phyloP scores from a whole-genome alignment of 768 basidiomycete species.

The Lentinula edodes region DNA sequence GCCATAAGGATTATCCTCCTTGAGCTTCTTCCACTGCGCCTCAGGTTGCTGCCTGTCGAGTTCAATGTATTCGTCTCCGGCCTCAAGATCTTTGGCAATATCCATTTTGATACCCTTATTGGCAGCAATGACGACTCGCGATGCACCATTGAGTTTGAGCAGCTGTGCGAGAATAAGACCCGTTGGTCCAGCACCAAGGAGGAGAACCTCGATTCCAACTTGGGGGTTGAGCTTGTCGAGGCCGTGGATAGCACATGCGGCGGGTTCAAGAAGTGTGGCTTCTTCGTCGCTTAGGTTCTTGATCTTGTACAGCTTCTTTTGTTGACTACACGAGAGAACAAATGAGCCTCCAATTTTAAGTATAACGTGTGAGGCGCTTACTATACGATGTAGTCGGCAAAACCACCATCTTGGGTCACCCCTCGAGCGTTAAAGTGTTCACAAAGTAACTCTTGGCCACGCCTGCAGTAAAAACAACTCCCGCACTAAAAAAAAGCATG shows the following conservation, averaged over 20 bases:
- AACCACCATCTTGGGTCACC: constrained; percentile 78
- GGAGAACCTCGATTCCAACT: constrained; percentile 78
- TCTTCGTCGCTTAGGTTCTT: constrained; percentile 85
- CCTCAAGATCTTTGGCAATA: constrained; percentile 62
- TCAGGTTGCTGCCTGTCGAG: constrained; percentile 60
- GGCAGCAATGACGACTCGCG: constrained; percentile 62
- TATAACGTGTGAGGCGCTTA: constrained; percentile 28
- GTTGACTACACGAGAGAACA: constrained; percentile 32
- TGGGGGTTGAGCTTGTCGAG: constrained; percentile 82
- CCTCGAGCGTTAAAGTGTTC: constrained; percentile 81
- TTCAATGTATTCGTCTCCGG: constrained; percentile 71
- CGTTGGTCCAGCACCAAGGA: constrained; percentile 89
- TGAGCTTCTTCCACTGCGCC: constrained; percentile 64
- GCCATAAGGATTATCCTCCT: constrained; percentile 71
- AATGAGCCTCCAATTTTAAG: not conserved
- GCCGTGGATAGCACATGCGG: constrained; percentile 88
- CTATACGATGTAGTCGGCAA: constrained; percentile 87
- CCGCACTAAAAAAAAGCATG: constrained; percentile 49
- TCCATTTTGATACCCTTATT: constrained; percentile 79
- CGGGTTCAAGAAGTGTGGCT: constrained; percentile 83
- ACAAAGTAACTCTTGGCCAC: constrained; percentile 78
- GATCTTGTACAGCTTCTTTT: constrained; percentile 82
- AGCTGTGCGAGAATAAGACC: constrained; percentile 72
- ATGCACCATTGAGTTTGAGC: constrained; percentile 70
- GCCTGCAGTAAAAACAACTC: constrained; percentile 81